Base-by-base conservation (phyloP, 2,329 filamentous ascomycete species). In the Monilinia fructigena region DNA sequence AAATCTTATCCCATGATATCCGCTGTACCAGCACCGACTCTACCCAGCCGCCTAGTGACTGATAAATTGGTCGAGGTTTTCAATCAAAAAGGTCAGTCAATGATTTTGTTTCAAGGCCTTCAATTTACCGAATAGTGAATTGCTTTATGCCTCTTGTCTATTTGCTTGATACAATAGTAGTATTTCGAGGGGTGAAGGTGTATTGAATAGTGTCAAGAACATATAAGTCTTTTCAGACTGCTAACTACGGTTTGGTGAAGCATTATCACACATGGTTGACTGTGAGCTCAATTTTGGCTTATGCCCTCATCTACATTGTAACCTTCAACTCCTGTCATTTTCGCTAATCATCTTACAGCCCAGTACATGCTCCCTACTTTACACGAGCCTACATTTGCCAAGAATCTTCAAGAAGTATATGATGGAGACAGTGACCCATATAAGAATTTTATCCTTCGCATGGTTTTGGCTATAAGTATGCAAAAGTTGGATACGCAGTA, bases 1-100 rank as follows among this genome's bases (percentile, higher is more conserved):
- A 97, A 95, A 80, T 89, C 93, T 74, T 97, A 96, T 75, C 93
- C 93, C 11, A 89, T 95, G 79, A 89, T 95, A 73, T 97, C 93
- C 78, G 89, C 91, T 67, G 87, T 92, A 26, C 89, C 94, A 5
- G 93, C 93, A 23, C 83, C 87, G 67, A 86, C 82, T 56, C 81
- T 98, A 55, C 95, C 94, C 0, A 90, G 86, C 59, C 84, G 88
- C 69, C 83, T 86, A 35, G 83, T 96, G 65, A 89, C 90, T 26
- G 89, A 95, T 72, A 87, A 88, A 73, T 82, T 99, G 52, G 83
- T 97, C 14, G 88, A 96, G 74, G 85, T 96, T 1, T 98, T 94
- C 77, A 90, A 90, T 72, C 87, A 92, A 74, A 93, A 94, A 83
- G 89, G 91, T 92, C 77, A 73, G 82, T 72, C 55, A 31, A 60